Percentiles rank a stretch among this genome's conserved stretches.
Conservation (phyloP, 129 eudicot genomes). For the Flaveria brownii region DNA sequence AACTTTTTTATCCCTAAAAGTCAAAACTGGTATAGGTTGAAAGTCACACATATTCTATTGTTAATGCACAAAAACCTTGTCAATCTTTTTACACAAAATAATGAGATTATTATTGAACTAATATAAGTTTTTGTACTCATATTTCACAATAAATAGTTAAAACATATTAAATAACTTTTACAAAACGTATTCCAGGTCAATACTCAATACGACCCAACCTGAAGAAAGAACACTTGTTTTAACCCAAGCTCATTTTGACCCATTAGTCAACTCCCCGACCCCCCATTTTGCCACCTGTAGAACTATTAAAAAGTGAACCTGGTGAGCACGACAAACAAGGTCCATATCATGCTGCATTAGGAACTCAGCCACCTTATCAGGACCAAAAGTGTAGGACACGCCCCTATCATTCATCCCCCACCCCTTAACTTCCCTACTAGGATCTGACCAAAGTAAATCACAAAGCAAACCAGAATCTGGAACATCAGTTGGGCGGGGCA, state of each 20-base stretch:
- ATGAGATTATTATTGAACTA: neutral
- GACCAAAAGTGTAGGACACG: constrained; percentile 73
- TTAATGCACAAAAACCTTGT: neutral
- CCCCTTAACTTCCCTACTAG: constrained; percentile 66
- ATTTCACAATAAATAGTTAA: neutral
- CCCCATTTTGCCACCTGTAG: constrained; percentile 7
- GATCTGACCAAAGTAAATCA: constrained; percentile 84
- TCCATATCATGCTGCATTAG: constrained; percentile 83
- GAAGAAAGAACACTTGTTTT: neutral
- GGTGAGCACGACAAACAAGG: constrained; percentile 84
- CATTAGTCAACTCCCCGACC: too few species aligned
- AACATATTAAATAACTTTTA: neutral
- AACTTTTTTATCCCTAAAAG: neutral
- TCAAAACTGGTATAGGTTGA: neutral
- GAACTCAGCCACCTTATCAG: constrained; percentile 74
- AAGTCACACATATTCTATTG: neutral
- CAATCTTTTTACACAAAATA: neutral
- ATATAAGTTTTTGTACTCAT: neutral
- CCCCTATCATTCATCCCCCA: constrained; percentile 90
- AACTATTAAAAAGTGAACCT: constrained; percentile 39
- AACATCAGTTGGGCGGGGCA: constrained; percentile 75
- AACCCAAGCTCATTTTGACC: neutral
- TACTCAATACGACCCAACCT: neutral
- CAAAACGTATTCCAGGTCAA: neutral
- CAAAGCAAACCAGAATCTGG: constrained; percentile 85